Conservation (phyloP, 108 stramenopile species). For the Cyclotella atomus region DNA sequence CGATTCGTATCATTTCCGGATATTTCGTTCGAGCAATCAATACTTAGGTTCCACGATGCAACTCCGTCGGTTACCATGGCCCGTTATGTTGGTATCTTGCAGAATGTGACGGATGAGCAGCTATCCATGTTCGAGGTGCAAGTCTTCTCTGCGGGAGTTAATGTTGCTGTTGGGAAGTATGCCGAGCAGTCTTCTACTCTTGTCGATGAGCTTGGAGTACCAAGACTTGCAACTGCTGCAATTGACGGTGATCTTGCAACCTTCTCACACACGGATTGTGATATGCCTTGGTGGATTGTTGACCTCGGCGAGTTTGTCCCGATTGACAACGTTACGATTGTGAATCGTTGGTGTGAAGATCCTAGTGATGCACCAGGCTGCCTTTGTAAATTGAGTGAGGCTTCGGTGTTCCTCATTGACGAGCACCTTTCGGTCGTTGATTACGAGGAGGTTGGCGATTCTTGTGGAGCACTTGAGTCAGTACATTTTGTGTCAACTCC, state of each 20-base stretch:
- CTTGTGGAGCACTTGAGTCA: background rate
- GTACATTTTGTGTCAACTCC: background rate
- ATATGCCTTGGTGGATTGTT: background rate
- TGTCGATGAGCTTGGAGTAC: background rate
- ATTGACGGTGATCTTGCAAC: background rate
- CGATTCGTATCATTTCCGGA: background rate
- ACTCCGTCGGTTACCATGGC: background rate
- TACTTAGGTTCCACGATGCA: too few species aligned
- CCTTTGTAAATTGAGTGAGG: background rate
- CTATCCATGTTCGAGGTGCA: background rate
- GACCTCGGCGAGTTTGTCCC: background rate
- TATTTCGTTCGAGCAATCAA: too few species aligned
- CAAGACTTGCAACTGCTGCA: background rate
- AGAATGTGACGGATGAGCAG: background rate
- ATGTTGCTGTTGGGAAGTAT: background rate
- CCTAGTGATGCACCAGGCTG: background rate
- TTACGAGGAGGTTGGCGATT: background rate
- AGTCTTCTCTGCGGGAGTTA: background rate
- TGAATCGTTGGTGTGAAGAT: background rate
- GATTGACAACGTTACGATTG: conserved; percentile 1
- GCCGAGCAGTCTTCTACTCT: background rate
- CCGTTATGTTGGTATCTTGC: background rate
- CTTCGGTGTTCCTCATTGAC: background rate
- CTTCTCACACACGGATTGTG: background rate
- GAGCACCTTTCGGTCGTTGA: background rate